A percentile compares a stretch with the other conserved stretches of the same genome.
Conservation (phyloP, 495 filamentous ascomycete species). For the Pseudoneurospora amorphoporcata region DNA sequence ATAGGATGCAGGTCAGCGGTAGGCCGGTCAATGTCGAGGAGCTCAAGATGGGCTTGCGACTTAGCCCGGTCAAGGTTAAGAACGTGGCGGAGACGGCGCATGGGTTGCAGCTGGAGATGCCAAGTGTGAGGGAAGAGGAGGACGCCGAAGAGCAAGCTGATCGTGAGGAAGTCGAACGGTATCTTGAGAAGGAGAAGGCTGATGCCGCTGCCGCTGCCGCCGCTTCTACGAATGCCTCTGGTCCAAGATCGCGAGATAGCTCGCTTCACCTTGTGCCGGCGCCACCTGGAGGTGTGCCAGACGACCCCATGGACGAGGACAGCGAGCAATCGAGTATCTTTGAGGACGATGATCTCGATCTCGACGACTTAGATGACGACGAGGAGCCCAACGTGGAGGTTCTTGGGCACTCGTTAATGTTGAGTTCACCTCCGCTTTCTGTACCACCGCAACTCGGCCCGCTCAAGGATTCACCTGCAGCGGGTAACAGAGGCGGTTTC, state of each 20-base stretch:
- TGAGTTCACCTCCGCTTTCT: slow-evolving; percentile 23
- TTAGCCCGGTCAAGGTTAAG: slow-evolving; percentile 49
- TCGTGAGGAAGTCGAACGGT: not conserved
- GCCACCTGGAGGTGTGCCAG: slow-evolving; percentile 17
- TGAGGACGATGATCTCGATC: slow-evolving; percentile 41
- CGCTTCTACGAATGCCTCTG: not conserved
- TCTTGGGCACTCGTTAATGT: slow-evolving; percentile 32
- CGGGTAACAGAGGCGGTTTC: slow-evolving; percentile 29
- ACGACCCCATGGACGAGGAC: slow-evolving; percentile 23
- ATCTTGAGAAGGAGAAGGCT: not conserved
- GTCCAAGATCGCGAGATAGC: not conserved
- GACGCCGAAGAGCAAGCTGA: slow-evolving; percentile 20
- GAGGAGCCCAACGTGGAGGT: slow-evolving; percentile 40
- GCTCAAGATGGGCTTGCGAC: slow-evolving; percentile 60
- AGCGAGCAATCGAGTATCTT: slow-evolving; percentile 39
- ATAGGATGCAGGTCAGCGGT: slow-evolving; percentile 66
- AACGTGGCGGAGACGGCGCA: slow-evolving; percentile 39
- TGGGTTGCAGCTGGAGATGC: slow-evolving; percentile 26
- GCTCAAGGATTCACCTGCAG: slow-evolving; percentile 35
- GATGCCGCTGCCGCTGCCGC: not conserved
- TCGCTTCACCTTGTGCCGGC: slow-evolving; percentile 26
- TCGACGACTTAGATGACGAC: slow-evolving; percentile 39
- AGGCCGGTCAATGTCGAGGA: slow-evolving; percentile 77
- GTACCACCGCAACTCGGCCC: slow-evolving; percentile 34
- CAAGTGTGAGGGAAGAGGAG: slow-evolving; percentile 29